Base-by-base conservation (phyloP, 2,329 filamentous ascomycete genomes). In the Beauveria medogensis region DNA sequence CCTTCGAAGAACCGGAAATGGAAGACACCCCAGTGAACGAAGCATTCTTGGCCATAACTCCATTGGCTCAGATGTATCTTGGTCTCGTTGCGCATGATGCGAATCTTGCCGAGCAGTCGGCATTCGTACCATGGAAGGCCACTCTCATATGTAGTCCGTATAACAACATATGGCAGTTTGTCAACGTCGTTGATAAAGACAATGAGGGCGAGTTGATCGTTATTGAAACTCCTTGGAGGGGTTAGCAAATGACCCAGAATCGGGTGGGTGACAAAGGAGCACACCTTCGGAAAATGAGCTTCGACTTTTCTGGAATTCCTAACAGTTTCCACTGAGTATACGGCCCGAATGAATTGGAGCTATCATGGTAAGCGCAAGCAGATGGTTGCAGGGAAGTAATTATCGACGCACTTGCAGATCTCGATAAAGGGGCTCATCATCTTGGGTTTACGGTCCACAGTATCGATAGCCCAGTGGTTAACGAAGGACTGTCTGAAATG, bases 381-480 rank as follows among this genome's bases (percentile, higher is more conserved):
- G 5, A 12, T 22, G 12, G 37, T 12, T 3, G 18, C 5, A 22
- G 40, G 6, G 22, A 20, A 28, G 20, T n/a, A 40, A 41, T 28
- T 18, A 18, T 18, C 7, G 40, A 59, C 71, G 63, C 63, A 75
- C 74, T 65, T 53, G 78, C 73, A 65, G 76, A 78, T 55, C 85
- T 70, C 5, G 75, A 73, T 5, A 22, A 61, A 61, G 6, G 16
- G 3, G n/a, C 81, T 84, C 14, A 78, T 74, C 12, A 77, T 78
- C 0, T 82, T 77, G 44, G 83, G 71, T 0, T 80, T 80, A 22
- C 80, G 73, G 1, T 80, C 80, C 64, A 87, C 86, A 26, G 87
- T 83, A 46, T 81, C 77, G 65, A 85, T 79, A 6, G 83, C 82
- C 84, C 84, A 87, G 67, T 87, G 83, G 5, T 46, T 24, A 14